Evolutionary conservation across 2,329 filamentous ascomycete species (phyloP), one percentile per base, ranked within the genome.

Genomic region (Grosmannia clavigera): DNA sequence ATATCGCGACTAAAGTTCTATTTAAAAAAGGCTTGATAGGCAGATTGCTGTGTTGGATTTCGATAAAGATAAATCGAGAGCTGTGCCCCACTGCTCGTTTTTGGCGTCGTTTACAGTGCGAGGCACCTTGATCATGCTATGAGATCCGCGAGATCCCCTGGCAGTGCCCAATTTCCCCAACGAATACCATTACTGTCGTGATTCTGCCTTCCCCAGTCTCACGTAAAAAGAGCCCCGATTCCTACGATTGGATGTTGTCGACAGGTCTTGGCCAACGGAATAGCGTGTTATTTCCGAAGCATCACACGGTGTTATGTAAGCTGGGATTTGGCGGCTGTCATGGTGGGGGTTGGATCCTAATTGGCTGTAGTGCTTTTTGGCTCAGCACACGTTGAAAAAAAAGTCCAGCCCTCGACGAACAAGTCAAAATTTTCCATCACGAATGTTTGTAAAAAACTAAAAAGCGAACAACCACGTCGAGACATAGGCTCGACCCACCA

Each of bases 321-420:
- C 35, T 19, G n/a, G 38, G 29, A 56, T 56, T 54, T 56, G 54
- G 54, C 35, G 35, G 29, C 29, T 33, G 43, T 29, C n/a, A 5
- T 12, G 55, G 55, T 48, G 57, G 57, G 22, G 57, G 19, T 59
- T 59, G 31, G 50, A 50, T 56, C 11, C 16, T 16, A 55, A 59
- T 50, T 60, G 52, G 62, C 33, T 10, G 22, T 55, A 53, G 51
- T 46, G 43, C 51, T 33, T 12, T 52, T 35, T 55, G 31, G 50
- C 57, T 25, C 58, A 59, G 43, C 58, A 46, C 58, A 61, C 48
- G 59, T 43, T 19, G 59, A 59, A 62, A 67, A 65, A 64, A 64
- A 63, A 62, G 59, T 50, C 53, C 64, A 61, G 61, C 61, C 65
- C 66, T 62, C 63, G 55, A 60, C 61, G 61, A 62, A 61, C 61